Evolutionary conservation across 371 early-diverging fungal genomes (phyloP).

Genomic region (Mortierella sp.): DNA sequence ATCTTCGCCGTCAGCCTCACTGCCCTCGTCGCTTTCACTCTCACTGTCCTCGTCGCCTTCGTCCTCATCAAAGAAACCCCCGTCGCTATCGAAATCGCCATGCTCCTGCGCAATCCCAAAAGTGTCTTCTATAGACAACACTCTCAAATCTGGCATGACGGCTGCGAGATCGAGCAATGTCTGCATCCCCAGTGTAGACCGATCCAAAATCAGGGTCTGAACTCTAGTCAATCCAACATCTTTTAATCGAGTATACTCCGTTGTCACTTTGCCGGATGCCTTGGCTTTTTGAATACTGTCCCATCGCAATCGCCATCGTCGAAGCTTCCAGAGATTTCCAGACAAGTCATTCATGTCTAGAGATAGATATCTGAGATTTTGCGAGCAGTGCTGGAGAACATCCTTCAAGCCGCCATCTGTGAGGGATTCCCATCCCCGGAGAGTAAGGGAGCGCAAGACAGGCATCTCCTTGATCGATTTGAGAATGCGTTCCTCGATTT

Average conservation of each 20-base stretch:
- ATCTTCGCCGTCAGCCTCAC: background rate
- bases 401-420: background rate
- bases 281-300: background rate
- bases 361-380: background rate
- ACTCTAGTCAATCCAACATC: slow-evolving; percentile 4
- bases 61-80: background rate
- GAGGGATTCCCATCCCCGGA: slow-evolving; percentile 3
- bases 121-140: slow-evolving; percentile 12
- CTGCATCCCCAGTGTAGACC: slow-evolving; percentile 3
- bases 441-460: background rate
- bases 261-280: background rate
- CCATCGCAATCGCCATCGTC: slow-evolving; percentile 9
- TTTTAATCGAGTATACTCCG: background rate
- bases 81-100: slow-evolving; percentile 6
- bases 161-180: slow-evolving; percentile 2
- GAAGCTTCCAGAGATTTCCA: background rate
- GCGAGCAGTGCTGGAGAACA: background rate
- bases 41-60: background rate
- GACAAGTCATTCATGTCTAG: slow-evolving; percentile 18
- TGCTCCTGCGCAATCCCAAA: background rate
- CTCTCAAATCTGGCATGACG: slow-evolving; percentile 22
- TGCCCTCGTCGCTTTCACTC: background rate
- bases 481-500: background rate
- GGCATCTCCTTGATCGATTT: slow-evolving; percentile 6
- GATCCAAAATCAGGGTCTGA: slow-evolving; percentile 8